Evolutionary conservation across 2,329 filamentous ascomycete species (phyloP).

Genomic region (Fusarium sp.): DNA sequence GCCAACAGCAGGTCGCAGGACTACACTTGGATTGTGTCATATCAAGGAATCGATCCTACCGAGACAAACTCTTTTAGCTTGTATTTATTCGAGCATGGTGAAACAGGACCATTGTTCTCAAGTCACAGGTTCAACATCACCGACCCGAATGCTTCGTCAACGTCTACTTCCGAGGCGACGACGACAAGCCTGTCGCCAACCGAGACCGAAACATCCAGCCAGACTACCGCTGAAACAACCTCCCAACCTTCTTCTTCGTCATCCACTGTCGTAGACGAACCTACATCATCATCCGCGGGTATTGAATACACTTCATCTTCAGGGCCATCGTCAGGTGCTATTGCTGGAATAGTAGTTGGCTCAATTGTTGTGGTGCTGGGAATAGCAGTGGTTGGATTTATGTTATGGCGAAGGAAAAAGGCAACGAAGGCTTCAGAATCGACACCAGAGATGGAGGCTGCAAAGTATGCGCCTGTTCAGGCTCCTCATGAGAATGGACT

Average conservation of each 20-base stretch:
- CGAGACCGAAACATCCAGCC: not conserved
- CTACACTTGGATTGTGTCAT: conserved; percentile 6
- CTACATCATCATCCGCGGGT: not conserved
- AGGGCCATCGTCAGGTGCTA: not conserved
- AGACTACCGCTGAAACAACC: not conserved
- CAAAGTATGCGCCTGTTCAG: not conserved
- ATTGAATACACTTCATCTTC: not conserved
- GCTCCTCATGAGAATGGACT: not conserved
- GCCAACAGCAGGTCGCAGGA: conserved; percentile 15
- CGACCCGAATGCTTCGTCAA: not conserved
- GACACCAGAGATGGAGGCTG: rapidly evolving
- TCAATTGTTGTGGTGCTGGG: not conserved
- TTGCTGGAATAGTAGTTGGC: not conserved
- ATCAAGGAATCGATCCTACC: conserved; percentile 7
- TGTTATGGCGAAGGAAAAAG: conserved; percentile 2
- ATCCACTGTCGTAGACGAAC: not conserved
- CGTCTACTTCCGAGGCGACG: not conserved
- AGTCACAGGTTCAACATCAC: conserved; percentile 18
- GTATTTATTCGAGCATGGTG: conserved; percentile 3
- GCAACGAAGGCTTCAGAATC: not conserved
- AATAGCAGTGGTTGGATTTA: not conserved
- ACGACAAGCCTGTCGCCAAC: not conserved
- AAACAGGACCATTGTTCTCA: not conserved
- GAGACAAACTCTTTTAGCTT: conserved; percentile 6
- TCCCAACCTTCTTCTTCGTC: rapidly evolving